Evolutionary conservation across 768 basidiomycete species (phyloP), one percentile per base, ranked within the genome.

Genomic region (Cystofilobasidium ferigula): DNA sequence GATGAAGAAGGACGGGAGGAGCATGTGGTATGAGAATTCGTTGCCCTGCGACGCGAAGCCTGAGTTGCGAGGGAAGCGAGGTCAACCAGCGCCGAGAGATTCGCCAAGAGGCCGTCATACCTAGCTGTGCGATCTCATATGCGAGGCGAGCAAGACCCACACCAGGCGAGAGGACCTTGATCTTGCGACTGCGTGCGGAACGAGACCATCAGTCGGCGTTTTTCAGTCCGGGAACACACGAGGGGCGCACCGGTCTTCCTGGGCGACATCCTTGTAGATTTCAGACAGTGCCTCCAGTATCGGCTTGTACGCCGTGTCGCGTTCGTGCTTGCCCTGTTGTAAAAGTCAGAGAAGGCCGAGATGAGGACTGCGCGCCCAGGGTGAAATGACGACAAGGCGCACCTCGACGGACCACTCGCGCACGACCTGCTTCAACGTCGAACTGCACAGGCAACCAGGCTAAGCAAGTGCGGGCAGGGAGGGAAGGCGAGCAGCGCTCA

Each of bases 21-120:
- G 81, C 72, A 51, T 16, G 16, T 20, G 22, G 54, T 61, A 58
- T 3, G 32, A 42, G 36, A 51, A 57, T 76, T 98, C 93, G 73
- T 95, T 95, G 26, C 88, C 92, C 75, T 94, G 92, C 69, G 87
- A 90, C 1, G 86, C 77, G 71, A 91, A 97, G 4, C 92, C 92
- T 91, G 26, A 22, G 26, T 9, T 48, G 14, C 10, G 35, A 8
- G 26, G 28, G 43, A 24, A 6, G n/a, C n/a, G n/a, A n/a, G n/a
- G n/a, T n/a, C n/a, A n/a, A n/a, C n/a, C n/a, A n/a, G n/a, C n/a
- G n/a, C n/a, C n/a, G n/a, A n/a, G n/a, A n/a, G n/a, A n/a, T n/a
- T n/a, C n/a, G n/a, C n/a, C n/a, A n/a, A n/a, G n/a, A n/a, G n/a
- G n/a, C n/a, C n/a, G n/a, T n/a, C 79, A 38, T 71, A 89, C 90